Evolutionary conservation across 2,329 filamentous ascomycete genomes (phyloP), one percentile per base, ranked within the genome.

Genomic region (Neonectria neomacrospora): DNA sequence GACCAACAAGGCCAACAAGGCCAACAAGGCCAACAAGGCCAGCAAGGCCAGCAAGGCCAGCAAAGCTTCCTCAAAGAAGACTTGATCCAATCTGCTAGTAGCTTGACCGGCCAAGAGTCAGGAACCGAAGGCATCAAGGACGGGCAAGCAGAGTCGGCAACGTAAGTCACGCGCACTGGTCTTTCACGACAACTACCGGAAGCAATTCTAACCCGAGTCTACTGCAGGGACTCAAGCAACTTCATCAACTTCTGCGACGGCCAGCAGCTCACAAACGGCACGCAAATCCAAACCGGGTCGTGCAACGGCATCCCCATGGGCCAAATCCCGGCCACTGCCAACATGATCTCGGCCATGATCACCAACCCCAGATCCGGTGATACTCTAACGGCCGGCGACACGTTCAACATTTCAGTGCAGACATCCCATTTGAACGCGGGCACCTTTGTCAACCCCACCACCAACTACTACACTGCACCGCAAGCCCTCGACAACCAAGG

Each of bases 271-370:
- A 90, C 88, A 66, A 88, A 90, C 71, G 88, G 88, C 71, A 76
- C 83, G 26, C 88, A 90, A 74, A 79, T 84, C 54, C 80, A 79
- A 61, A 75, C 69, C 4, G 88, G 88, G 18, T 90, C 88, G 34
- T 91, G 88, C 79, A 91, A 90, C 74, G 85, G 85, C 73, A 83
- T 54, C 86, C 84, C 80, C 48, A 88, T 88, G 86, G 87, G 87
- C 63, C 81, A 86, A 58, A 88, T 90, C 45, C 87, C 87, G 5
- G 73, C 82, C 16, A 75, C 76, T 45, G 74, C 76, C 67, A 83
- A 82, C 57, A 89, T 89, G 87, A 82, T 88, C 54, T 88, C 87
- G 3, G 82, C 81, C 50, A 78, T 88, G 56, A 80, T 90, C 62
- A 68, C 80, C 42, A 84, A 80, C 74, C 87, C 87, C 64, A 73